Evolutionary conservation across 495 filamentous ascomycete genomes (phyloP), one percentile per base, ranked within the genome.

Genomic region (Aspergillus nidulans): DNA sequence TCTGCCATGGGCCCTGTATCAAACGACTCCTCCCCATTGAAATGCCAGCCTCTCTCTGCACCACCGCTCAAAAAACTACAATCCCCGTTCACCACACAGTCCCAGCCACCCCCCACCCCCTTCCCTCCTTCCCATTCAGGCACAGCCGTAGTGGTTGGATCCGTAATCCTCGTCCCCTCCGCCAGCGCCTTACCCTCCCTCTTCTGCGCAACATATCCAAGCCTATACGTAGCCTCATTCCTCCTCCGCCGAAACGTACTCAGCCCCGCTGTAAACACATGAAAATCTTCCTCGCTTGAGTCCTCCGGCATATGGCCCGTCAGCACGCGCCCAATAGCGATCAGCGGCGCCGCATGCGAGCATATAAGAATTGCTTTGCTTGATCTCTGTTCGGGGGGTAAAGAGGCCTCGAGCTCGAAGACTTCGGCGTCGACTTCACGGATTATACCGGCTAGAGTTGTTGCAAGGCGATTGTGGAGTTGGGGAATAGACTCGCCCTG

Each of bases 271-370:
- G 94, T 97, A 61, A 86, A 95, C n/a, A 90, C 85, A 51, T 76
- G 75, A 62, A 97, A 96, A 67, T 97, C 94, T 53, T 91, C 85
- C 56, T 76, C 78, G 6, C 75, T 78, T 34, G 77, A 63, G 68
- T 87, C 83, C 8, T 80, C 77, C 0, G 90, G 90, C 84, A 91
- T 87, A 3, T 63, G 52, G 0, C 88, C 89, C 13, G 90, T 96
- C 58, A 98, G 72, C 5, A 78, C 82, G 12, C 94, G 79, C 2
- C 91, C 94, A 51, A 91, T 84, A 6, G 87, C 87, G 63, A 98
- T 95, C 61, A 96, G 76, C 13, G 83, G 79, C 19, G 94, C 94
- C 0, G 92, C 94, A 74, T 98, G 94, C n/a, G 90, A 85, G 67
- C 88, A 95, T 13, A 98, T 79, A 20, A 96, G 58, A 15, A 97